Conservation (phyloP, 2,329 filamentous ascomycete genomes). For the Colletotrichum caudatum region DNA sequence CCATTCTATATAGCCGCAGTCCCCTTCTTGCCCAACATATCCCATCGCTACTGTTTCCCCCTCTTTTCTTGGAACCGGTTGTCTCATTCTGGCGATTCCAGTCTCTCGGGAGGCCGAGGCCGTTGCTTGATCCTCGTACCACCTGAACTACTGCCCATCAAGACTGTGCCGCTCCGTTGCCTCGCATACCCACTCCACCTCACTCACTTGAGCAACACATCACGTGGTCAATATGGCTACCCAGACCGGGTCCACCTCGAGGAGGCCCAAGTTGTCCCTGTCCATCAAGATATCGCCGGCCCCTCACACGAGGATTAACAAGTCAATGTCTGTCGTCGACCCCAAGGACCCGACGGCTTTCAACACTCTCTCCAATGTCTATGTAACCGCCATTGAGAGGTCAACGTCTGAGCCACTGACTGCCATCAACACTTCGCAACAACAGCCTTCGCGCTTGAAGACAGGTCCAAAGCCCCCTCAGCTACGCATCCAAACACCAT, state of each 20-base stretch:
- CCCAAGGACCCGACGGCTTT: constrained; percentile 72
- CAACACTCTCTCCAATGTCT: constrained; percentile 75
- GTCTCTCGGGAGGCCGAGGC: constrained; percentile 39
- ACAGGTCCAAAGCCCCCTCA: constrained; percentile 50
- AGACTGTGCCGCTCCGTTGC: constrained; percentile 38
- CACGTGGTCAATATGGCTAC: constrained; percentile 51
- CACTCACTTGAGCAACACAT: background rate
- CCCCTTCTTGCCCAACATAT: constrained; percentile 12
- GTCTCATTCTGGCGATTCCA: constrained; percentile 30
- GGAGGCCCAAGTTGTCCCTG: constrained; percentile 68
- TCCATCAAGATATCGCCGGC: constrained; percentile 62
- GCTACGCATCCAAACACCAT: constrained; percentile 57
- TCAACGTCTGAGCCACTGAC: constrained; percentile 65
- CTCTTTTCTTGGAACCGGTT: constrained; percentile 19
- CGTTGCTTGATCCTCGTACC: constrained; percentile 45
- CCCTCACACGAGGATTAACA: constrained; percentile 54
- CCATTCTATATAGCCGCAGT: constrained; percentile 41
- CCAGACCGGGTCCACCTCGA: constrained; percentile 52
- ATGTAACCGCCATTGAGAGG: constrained; percentile 72
- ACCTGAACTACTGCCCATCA: constrained; percentile 45
- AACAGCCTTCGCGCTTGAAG: constrained; percentile 53
- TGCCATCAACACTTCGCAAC: constrained; percentile 59
- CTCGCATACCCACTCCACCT: background rate
- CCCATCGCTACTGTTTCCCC: constrained; percentile 9
- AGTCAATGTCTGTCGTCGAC: constrained; percentile 61